phyloP scores from a whole-genome alignment of 1,284 basidiomycete genomes.

The Trametes versicolor region DNA sequence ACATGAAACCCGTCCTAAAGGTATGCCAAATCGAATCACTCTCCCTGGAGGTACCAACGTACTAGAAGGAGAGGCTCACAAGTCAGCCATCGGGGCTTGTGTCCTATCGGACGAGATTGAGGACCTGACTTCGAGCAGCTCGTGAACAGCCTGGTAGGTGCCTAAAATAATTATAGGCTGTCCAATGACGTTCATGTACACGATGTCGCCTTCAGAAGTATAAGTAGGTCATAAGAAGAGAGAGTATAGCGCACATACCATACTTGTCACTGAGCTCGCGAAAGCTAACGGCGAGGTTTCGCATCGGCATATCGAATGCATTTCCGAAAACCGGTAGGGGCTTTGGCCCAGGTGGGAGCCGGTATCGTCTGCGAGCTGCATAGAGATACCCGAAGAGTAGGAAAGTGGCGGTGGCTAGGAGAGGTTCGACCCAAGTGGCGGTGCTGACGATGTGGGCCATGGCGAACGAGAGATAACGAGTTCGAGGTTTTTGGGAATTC shows the following conservation, averaged over 20 bases:
- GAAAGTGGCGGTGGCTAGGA: slow-evolving; percentile 1
- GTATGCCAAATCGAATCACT: neutral
- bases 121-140: slow-evolving; percentile 22
- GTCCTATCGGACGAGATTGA: slow-evolving; percentile 20
- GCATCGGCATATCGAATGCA: slow-evolving; percentile 24
- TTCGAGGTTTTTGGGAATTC: neutral
- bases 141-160: slow-evolving; percentile 15
- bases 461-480: neutral
- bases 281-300: slow-evolving; percentile 20
- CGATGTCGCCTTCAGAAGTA: slow-evolving; percentile 18
- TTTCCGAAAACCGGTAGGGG: slow-evolving; percentile 28
- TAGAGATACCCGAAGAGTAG: slow-evolving; percentile 5
- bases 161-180: slow-evolving; percentile 19
- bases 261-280: slow-evolving; percentile 22
- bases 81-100: slow-evolving; percentile 14
- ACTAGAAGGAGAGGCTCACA: neutral
- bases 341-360: slow-evolving; percentile 28
- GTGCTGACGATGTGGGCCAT: neutral
- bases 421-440: neutral
- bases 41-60: neutral
- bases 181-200: slow-evolving; percentile 26
- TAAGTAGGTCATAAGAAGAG: neutral
- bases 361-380: neutral
- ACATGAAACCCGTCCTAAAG: slow-evolving; percentile 14
- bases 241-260: slow-evolving; percentile 17